Conservation (phyloP, 2,329 filamentous ascomycete genomes). For the Fusarium paranaense region DNA sequence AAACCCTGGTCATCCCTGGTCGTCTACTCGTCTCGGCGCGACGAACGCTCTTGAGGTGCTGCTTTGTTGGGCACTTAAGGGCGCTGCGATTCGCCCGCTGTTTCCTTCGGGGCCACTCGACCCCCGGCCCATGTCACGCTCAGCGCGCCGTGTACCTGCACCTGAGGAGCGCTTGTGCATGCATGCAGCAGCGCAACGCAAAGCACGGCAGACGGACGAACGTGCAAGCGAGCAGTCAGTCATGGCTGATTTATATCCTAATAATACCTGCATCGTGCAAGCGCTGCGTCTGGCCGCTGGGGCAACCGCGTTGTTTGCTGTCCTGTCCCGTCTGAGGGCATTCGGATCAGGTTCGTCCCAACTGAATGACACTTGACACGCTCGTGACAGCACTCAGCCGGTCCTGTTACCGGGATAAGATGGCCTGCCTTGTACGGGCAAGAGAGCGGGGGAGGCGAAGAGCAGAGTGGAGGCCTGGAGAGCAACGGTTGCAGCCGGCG, state of each 20-base stretch:
- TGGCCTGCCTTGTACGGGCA: constrained; percentile 19
- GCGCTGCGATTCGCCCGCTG: constrained; percentile 39
- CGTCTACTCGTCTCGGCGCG: constrained; percentile 18
- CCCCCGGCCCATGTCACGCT: constrained; percentile 33
- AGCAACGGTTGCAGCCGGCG: constrained; percentile 41
- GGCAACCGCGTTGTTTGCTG: constrained; percentile 9
- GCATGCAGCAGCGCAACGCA: constrained; percentile 31
- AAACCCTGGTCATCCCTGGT: constrained; percentile 17
- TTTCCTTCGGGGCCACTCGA: constrained; percentile 29
- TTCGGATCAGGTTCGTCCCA: background rate
- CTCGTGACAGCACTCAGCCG: constrained; percentile 5
- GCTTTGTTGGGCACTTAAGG: constrained; percentile 18
- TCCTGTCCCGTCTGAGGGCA: background rate
- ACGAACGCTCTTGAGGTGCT: constrained; percentile 33
- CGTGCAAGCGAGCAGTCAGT: constrained; percentile 27
- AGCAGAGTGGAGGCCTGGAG: constrained; percentile 31
- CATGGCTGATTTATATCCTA: background rate
- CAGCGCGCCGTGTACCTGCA: constrained; percentile 42
- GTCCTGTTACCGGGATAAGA: constrained; percentile 18
- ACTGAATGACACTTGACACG: background rate
- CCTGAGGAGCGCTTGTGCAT: constrained; percentile 40
- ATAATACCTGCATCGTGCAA: background rate
- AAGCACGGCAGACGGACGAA: constrained; percentile 22
- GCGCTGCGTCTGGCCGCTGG: constrained; percentile 1
- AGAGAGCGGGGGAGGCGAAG: constrained; percentile 42